Conservation (phyloP, 768 basidiomycete genomes). For the Dacryopinax primogenitus region DNA sequence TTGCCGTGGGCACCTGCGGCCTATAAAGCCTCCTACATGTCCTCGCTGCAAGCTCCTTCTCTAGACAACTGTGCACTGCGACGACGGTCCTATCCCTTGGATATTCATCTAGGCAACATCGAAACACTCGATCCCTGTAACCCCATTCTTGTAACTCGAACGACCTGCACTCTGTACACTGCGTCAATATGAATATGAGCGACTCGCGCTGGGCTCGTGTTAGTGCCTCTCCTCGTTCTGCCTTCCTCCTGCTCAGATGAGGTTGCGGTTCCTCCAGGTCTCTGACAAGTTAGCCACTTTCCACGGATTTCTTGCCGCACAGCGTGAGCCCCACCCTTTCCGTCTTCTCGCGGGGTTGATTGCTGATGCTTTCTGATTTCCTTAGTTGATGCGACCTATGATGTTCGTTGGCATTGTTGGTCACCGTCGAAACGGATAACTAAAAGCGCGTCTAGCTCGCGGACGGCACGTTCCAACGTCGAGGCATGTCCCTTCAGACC, state of each 20-base stretch:
- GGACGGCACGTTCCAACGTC: slow-evolving; percentile 8
- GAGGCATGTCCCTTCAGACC: slow-evolving; percentile 9
- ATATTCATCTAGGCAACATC: background rate
- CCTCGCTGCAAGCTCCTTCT: background rate
- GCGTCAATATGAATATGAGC: background rate
- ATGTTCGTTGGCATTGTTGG: background rate
- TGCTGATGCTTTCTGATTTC: background rate
- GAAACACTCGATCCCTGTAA: background rate
- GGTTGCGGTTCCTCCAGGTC: background rate
- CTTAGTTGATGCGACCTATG: slow-evolving; percentile 6
- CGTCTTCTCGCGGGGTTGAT: background rate
- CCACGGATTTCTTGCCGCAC: slow-evolving; percentile 8
- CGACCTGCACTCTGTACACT: background rate
- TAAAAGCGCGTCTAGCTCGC: slow-evolving; percentile 7
- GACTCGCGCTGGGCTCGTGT: slow-evolving; percentile 5
- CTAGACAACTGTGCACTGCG: background rate
- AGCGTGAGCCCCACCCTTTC: background rate
- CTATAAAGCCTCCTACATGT: slow-evolving; percentile 7
- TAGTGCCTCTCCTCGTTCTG: background rate
- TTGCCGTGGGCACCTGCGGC: background rate
- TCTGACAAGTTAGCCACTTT: slow-evolving; percentile 8
- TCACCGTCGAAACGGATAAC: background rate
- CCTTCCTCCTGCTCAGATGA: background rate
- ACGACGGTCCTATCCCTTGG: background rate
- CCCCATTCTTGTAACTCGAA: background rate